Conservation (phyloP, 1,284 basidiomycete species). For the Fomitopsis pinicola region DNA sequence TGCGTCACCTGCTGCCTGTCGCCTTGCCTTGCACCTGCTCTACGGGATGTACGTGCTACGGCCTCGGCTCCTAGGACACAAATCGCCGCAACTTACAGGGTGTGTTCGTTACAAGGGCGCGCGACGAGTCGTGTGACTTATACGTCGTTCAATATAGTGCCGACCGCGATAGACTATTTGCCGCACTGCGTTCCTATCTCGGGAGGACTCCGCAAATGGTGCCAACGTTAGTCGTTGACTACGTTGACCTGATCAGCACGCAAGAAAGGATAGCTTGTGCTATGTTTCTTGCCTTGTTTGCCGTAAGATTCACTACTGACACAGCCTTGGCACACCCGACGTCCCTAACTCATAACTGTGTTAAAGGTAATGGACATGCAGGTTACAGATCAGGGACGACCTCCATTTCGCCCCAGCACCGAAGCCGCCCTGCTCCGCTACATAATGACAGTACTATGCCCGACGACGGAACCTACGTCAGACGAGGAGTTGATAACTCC, state of each 20-base stretch:
- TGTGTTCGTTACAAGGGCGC: background rate
- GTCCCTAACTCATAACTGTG: background rate
- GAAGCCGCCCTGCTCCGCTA: slow-evolving; percentile 40
- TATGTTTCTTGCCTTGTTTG: slow-evolving; percentile 51
- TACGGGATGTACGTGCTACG: slow-evolving; percentile 52
- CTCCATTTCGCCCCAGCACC: slow-evolving; percentile 43
- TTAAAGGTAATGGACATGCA: slow-evolving; percentile 19
- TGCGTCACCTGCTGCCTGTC: slow-evolving; percentile 54
- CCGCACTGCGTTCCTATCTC: background rate
- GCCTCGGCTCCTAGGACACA: slow-evolving; percentile 27
- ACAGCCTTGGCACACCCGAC: background rate
- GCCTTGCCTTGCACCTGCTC: slow-evolving; percentile 48
- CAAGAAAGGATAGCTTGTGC: slow-evolving; percentile 41
- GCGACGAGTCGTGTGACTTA: background rate
- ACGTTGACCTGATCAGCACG: background rate
- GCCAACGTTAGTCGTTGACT: background rate
- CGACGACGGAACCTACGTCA: slow-evolving; percentile 8
- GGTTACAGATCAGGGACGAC: background rate
- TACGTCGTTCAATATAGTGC: background rate
- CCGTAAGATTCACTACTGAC: slow-evolving; percentile 33
- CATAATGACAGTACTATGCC: slow-evolving; percentile 37
- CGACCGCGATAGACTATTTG: background rate
- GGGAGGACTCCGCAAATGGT: background rate
- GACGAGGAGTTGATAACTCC: slow-evolving; percentile 12
- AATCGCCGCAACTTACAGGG: background rate